Percentiles rank a stretch among this genome's conserved stretches.
Evolutionary conservation across 768 basidiomycete genomes (phyloP).

Genomic region (Nidula microcarpa): DNA sequence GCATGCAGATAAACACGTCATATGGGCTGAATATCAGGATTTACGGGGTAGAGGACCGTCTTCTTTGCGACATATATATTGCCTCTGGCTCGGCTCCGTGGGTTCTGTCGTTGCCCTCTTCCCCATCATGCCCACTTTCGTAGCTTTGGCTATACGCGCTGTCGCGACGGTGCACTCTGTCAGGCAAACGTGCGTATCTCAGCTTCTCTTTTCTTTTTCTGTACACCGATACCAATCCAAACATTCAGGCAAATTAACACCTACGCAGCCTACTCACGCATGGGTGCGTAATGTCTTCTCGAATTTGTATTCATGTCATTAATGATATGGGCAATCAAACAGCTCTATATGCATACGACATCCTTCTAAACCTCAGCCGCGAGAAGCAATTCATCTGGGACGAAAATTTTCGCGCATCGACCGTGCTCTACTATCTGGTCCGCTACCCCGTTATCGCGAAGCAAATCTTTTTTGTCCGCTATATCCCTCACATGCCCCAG

Average conservation of each 20-base stretch:
- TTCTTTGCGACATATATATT: too few species aligned
- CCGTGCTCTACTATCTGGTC: not conserved
- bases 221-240: not conserved
- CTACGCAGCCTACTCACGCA: not conserved
- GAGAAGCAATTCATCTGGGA: not conserved
- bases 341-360: not conserved
- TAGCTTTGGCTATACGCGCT: too few species aligned
- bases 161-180: not conserved
- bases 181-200: not conserved
- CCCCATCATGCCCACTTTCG: too few species aligned
- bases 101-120: too few species aligned
- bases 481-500: not conserved
- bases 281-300: not conserved
- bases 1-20: too few species aligned
- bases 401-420: not conserved
- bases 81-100: too few species aligned
- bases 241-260: not conserved
- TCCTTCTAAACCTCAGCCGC: not conserved
- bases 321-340: not conserved
- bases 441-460: not conserved
- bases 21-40: too few species aligned
- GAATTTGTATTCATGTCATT: not conserved
- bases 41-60: too few species aligned
- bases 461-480: not conserved
- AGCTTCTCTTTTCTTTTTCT: not conserved